Evolutionary conservation across 1,284 basidiomycete genomes (phyloP), one percentile per base, ranked within the genome.

Genomic region (Trametes versicolor): DNA sequence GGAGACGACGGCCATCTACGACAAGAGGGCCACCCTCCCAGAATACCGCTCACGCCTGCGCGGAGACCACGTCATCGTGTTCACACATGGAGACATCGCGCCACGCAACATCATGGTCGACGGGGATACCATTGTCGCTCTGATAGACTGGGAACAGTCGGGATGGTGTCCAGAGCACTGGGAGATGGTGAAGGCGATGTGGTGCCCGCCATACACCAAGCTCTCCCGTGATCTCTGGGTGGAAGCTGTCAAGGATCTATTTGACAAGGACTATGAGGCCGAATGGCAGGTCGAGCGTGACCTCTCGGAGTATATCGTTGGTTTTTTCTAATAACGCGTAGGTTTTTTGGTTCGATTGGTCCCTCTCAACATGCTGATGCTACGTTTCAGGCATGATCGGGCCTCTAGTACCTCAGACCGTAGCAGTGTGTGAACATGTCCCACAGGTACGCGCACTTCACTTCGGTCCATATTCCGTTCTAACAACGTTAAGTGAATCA

Each of bases 121-220:
- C 10, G 67, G 57, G 0, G 47, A 58, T 17, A 45, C 13, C 3
- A 54, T 69, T 27, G 37, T 41, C 8, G 67, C 53, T 8, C 4
- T 69, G 8, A 15, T 69, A 5, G 67, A 69, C 36, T 69, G 67
- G 67, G 58, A 69, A 25, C 19, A 49, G 7, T 36, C 62, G 3
- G 62, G 64, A 21, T 69, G 64, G 67, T 58, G 27, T 23, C 64
- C 67, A 13, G 61, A 56, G 34, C 50, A 66, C 41, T 69, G 67
- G 64, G 67, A 69, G 43, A 51, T 21, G 21, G 25, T 65, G 4
- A 68, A 68, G 59, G 66, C 66, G 32, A 23, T 47, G 8, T 60
- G 59, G 60, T 57, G 37, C 43, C 55, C 49, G 5, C 36, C 34
- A 6, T 2, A 29, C 9, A 49, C 43, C 45, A 58, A 43, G 21